Evolutionary conservation across 2,329 filamentous ascomycete genomes (phyloP), one percentile per base, ranked within the genome.

Genomic region (Colletotrichum agaves): DNA sequence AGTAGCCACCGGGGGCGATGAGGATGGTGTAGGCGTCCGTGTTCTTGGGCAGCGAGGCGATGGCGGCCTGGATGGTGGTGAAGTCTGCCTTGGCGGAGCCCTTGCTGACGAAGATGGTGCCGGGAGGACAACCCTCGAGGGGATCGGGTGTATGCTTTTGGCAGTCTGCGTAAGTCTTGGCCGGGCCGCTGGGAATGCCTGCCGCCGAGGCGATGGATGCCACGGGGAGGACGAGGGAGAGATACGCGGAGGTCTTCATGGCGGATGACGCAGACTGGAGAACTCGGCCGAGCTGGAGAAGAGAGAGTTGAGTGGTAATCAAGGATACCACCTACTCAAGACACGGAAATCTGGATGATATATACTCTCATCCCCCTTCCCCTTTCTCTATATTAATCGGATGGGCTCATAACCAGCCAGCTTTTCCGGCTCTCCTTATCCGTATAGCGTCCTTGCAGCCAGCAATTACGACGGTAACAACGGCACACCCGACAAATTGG

Each of bases 1-100:
- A 85, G 72, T 91, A 91, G 67, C 81, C 83, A 0, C 89, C 89
- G 0, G 87, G 81, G 0, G 85, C 83, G 50, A 91, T 84, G 12
- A 91, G 82, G 71, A 91, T 90, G 17, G 83, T 82, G 63, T 85
- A 80, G 0, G 83, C 74, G 5, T 77, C 77, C 15, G 79, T 80
- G 71, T 85, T 74, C 39, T 81, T 77, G 0, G 78, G 75, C 0
- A 82, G 65, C 1, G 79, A 82, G 21, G 75, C 71, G 33, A 83
- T 82, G 8, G 81, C 81, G 31, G 75, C 73, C 68, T 81, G 79
- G 46, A 83, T 80, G 4, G 74, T 78, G 39, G 67, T 73, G 68
- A 82, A 83, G 33, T 75, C 71, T 5, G 80, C 81, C n/a, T 61
- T 70, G 4, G 73, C 57, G 52, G 77, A 74, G 23, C 74, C 71